Evolutionary conservation across 208 protist species (phyloP), one percentile per base, ranked within the genome.

Genomic region (Jaenimonas drosophilae): DNA sequence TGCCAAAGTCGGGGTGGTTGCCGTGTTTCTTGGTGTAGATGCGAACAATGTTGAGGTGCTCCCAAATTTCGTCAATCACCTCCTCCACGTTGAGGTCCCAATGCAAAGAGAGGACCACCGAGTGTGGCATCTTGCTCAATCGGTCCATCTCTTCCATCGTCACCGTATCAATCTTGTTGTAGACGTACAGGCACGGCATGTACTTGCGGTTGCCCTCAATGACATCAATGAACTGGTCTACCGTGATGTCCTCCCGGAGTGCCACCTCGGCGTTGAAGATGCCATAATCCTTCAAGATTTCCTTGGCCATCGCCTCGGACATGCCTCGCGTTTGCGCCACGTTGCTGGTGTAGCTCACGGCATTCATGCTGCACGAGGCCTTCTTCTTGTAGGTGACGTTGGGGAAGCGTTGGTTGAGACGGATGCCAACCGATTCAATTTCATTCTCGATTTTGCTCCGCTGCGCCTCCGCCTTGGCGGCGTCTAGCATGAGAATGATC

Each of bases 191-290:
- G 55, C 89, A 96, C 17, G 89, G 86, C 76, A 96, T 91, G 59
- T 94, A 94, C 67, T 70, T 86, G 26, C 95, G 65, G 59, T 98
- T 98, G 2, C 95, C 97, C 57, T 97, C 91, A 42, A 99, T 91
- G 6, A 97, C 92, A 62, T 99, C 97, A 67, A 99, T 98, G 41
- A 99, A 91, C 53, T 99, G 77, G 60, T 99, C 97, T 16, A 98
- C 73, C 2, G 95, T 98, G 37, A 87, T 84, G 62, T 99, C 96
- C 36, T 97, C 88, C 27, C 92, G 77, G 4, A 99, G 55, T n/a
- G 93, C 43, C 5, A 99, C 86, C 19, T 99, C 96, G 1, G 91
- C 92, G 71, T 98, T 97, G 60, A 94, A 76, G 37, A 98, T 98
- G 21, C 95, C 86, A 64, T 97, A 97, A 50, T 96, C 91, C 37